Base-by-base conservation (phyloP, 1,284 basidiomycete species). In the Lignosus rhinocerotis region DNA sequence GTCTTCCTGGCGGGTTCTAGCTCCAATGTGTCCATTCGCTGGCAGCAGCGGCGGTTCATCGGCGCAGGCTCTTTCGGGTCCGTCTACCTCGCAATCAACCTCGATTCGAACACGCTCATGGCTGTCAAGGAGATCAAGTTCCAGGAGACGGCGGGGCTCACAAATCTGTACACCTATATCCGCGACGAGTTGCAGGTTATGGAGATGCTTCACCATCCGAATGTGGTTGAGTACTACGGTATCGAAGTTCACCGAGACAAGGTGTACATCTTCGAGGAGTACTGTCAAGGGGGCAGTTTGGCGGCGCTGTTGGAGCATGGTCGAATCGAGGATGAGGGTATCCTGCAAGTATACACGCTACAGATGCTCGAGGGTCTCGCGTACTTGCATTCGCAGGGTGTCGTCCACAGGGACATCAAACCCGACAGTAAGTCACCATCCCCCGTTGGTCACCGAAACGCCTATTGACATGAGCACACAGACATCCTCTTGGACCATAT, bases 61-160 rank as follows among this genome's bases (percentile, higher is more conserved):
- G 97, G 97, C 51, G 90, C 95, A 34, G 97, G 97, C 21, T 96
- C 97, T 9, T 98, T 98, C 71, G 96, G 96, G 19, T 94, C 91
- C 11, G 97, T 99, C n/a, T 99, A 99, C 73, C 84, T 94, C 43
- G 97, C 96, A 19, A 93, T 99, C 76, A 99, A 99, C 72, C 83
- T 99, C 58, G 97, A 99, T 72, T 92, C 94, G 1, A 95, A 96
- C 51, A 92, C 93, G 38, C 87, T 98, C 58, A 98, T 99, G 95
- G 97, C 97, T 4, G 97, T 99, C 70, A 99, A 99, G 77, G 97
- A 99, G 78, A 96, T 99, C 72, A 93, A 96, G 59, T 97, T 98
- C 73, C 95, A 98, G 72, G 97, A 99, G 75, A 75, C 96, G 52
- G 83, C 92, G 48, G 88, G 91, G 33, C 76, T 92, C 53, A 90